phyloP scores from a whole-genome alignment of 2,329 filamentous ascomycete genomes.

The Pyricularia grisea region DNA sequence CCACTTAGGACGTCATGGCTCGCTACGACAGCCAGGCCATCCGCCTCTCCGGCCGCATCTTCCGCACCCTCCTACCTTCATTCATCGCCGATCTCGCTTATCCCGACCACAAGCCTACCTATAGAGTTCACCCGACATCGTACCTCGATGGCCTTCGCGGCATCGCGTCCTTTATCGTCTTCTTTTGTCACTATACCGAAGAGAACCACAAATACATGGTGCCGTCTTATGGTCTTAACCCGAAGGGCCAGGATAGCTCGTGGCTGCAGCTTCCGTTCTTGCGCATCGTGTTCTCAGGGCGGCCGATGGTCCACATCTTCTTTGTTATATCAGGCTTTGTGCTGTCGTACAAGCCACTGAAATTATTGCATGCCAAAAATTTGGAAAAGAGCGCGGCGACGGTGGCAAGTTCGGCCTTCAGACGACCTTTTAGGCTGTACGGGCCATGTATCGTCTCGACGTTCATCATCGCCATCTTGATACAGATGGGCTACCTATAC shows the following conservation, averaged over 20 bases:
- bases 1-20: neutral
- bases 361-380: conserved; percentile 27
- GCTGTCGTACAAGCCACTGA: conserved; percentile 33
- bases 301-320: conserved; percentile 40
- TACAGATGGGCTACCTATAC: conserved; percentile 20
- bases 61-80: conserved; percentile 18
- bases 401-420: conserved; percentile 35
- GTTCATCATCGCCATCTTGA: conserved; percentile 25
- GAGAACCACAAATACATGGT: conserved; percentile 24
- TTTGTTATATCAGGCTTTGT: conserved; percentile 42
- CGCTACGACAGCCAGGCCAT: neutral
- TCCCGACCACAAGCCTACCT: conserved; percentile 18
- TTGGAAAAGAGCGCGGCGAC: conserved; percentile 25
- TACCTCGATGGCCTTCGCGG: conserved; percentile 42
- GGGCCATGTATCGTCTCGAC: conserved; percentile 33
- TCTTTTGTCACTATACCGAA: conserved; percentile 36
- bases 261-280: conserved; percentile 33
- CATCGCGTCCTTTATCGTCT: conserved; percentile 36
- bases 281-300: conserved; percentile 31
- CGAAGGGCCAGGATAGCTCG: conserved; percentile 18
- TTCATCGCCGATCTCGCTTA: conserved; percentile 22
- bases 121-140: conserved; percentile 28
- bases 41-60: neutral
- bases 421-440: conserved; percentile 35
- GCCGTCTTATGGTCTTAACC: conserved; percentile 26